Evolutionary conservation across 352 stramenopile species (phyloP), one percentile per base, ranked within the genome.

Genomic region (Phytophthora crassamura): DNA sequence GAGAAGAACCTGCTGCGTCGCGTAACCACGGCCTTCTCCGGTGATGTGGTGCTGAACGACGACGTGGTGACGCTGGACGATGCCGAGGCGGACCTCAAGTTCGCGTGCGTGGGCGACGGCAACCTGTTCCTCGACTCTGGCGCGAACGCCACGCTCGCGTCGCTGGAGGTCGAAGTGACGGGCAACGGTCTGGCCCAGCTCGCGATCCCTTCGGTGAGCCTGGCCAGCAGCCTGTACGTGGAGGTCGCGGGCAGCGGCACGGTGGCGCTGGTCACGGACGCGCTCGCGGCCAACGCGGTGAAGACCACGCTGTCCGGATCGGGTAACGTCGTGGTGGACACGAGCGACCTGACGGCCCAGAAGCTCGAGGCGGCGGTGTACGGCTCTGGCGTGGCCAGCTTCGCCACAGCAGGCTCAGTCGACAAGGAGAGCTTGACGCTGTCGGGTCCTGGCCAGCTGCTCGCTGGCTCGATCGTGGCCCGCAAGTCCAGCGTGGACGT

Each of bases 401-500:
- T 88, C 30, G 65, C 71, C 11, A 81, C 76, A n/a, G 49, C 45
- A 7, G 82, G 82, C 9, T 65, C 52, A 32, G 69, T 74, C 2
- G 58, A 78, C 15, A 80, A 82, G 47, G 65, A 88, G 63, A 79
- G 74, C 33, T 28, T 90, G 36, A 75, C 69, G 49, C 25, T 89
- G 43, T 75, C 80, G 6, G 82, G 82, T 8, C 69, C 79, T 25
- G 82, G 80, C 15, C 57, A 77, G 15, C 59, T 86, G 25, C 71
- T 80, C 60, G 68, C 68, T 28, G 78, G 80, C 25, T 87, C 77
- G 45, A 71, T 89, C 33, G 51, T 80, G 7, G 74, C 75, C 11
- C 64, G 67, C 15, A 76, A 59, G 42, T 67, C 78, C 18, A 64
- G 61, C 12, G 76, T 82, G 18, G 67, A 81, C 20, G 71, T 89